Evolutionary conservation across 164 flowering plant genomes (phyloP).

Genomic region (Chimonanthus praecox): DNA sequence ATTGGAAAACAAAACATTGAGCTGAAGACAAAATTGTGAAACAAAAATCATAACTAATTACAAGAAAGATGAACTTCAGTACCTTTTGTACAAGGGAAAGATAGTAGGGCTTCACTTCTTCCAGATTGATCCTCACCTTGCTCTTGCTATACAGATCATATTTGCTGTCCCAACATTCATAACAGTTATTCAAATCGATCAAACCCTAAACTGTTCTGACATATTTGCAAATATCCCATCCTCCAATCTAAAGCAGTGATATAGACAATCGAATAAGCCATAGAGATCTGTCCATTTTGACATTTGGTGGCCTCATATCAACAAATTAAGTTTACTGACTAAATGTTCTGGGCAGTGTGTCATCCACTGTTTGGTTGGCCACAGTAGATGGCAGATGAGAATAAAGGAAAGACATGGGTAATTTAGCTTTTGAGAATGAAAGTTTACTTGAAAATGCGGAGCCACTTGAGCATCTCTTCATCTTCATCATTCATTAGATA

Average conservation of each 20-base stretch:
- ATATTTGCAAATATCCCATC: no score
- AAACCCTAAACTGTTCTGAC: no score
- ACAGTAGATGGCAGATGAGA: no score
- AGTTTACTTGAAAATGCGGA: conserved; percentile 27
- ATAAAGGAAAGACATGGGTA: no score
- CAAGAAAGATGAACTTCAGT: neutral
- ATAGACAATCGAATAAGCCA: no score
- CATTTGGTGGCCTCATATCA: no score
- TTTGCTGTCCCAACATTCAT: conserved; percentile 18
- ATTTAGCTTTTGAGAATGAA: neutral
- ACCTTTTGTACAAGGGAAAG: conserved; percentile 37
- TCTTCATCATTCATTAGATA: conserved; percentile 37
- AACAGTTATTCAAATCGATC: neutral
- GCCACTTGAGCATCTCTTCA: conserved; percentile 35
- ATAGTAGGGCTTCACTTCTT: conserved; percentile 34
- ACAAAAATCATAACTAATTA: neutral
- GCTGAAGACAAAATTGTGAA: no score
- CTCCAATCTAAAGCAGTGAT: no score
- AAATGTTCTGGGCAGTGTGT: no score
- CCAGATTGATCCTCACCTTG: conserved; percentile 29
- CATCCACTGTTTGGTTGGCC: no score
- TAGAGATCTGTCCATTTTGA: no score
- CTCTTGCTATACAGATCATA: conserved; percentile 43
- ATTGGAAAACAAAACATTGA: neutral
- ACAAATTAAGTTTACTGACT: no score